Evolutionary conservation across 352 stramenopile species (phyloP).

Genomic region (Phytopythium ostracodes): DNA sequence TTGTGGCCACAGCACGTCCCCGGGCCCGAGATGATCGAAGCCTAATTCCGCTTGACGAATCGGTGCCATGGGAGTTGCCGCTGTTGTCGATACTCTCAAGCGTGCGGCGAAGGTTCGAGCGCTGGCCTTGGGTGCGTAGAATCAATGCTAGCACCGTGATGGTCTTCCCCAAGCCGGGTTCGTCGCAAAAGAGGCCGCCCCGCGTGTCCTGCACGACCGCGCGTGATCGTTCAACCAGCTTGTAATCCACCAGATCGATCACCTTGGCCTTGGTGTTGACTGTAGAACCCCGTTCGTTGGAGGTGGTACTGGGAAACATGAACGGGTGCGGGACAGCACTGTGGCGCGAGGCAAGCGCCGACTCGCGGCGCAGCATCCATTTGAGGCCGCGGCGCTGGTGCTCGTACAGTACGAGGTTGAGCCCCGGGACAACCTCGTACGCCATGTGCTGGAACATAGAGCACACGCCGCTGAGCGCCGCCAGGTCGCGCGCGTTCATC

Average conservation of each 20-base stretch:
- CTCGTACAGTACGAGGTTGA: conserved; percentile 68
- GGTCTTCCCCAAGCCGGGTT: conserved; percentile 81
- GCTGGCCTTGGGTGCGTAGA: conserved; percentile 67
- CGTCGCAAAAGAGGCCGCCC: conserved; percentile 79
- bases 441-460: conserved; percentile 75
- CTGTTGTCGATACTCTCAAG: not conserved
- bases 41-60: not conserved
- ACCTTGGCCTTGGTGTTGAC: conserved; percentile 8
- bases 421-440: conserved; percentile 77
- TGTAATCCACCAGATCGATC: conserved; percentile 59
- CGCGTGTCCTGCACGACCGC: conserved; percentile 39
- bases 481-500: conserved; percentile 55
- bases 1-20: conserved; percentile 31
- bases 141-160: conserved; percentile 85
- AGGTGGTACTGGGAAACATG: conserved; percentile 25
- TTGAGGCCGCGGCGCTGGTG: conserved; percentile 75
- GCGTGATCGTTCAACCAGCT: conserved; percentile 22
- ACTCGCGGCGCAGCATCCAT: conserved; percentile 77
- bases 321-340: conserved; percentile 40
- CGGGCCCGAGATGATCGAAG: conserved; percentile 8
- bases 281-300: not conserved
- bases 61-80: not conserved
- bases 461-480: conserved; percentile 54
- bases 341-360: conserved; percentile 9
- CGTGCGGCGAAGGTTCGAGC: conserved; percentile 3